Evolutionary conservation across 148 eudicot species (phyloP).

Genomic region (Camellia lanceoleosa): DNA sequence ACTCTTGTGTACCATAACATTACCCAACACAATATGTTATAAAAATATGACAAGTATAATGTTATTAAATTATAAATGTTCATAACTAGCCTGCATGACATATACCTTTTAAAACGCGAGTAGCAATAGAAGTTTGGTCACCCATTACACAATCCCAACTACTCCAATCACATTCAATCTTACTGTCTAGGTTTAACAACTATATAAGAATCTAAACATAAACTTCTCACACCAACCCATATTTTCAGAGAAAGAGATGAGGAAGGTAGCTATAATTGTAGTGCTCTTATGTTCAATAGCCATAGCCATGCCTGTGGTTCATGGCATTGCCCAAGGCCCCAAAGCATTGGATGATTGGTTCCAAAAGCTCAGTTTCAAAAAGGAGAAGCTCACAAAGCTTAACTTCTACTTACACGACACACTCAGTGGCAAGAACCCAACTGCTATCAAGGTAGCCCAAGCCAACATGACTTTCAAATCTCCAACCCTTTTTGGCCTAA

Average conservation of each 20-base stretch:
- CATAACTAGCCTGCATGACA: too few relatives aligned
- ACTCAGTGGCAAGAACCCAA: conserved; percentile 15
- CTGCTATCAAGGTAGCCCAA: conserved; percentile 5
- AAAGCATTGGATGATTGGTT: conserved; percentile 22
- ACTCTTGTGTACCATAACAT: too few relatives aligned
- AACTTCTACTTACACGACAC: conserved; percentile 33
- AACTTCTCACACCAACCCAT: too few relatives aligned
- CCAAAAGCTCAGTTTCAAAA: conserved; percentile 6
- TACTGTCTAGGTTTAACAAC: too few relatives aligned
- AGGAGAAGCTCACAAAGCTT: conserved; percentile 26
- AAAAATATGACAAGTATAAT: too few relatives aligned
- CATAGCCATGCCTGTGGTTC: neutral
- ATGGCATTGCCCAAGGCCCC: conserved; percentile 9
- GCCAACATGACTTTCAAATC: neutral
- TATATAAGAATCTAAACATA: too few relatives aligned
- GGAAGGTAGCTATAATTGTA: neutral
- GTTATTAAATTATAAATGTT: too few relatives aligned
- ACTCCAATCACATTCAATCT: too few relatives aligned
- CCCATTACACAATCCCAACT: too few relatives aligned
- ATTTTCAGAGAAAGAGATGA: conserved; percentile 1
- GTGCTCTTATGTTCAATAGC: neutral
- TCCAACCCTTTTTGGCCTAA: conserved; percentile 1
- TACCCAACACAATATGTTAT: too few relatives aligned
- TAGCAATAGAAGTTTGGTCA: too few relatives aligned
- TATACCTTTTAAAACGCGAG: too few relatives aligned